Evolutionary conservation across 169 alveolate species (phyloP), one percentile per base, ranked within the genome.

Genomic region (Cryptosporidium parvum): DNA sequence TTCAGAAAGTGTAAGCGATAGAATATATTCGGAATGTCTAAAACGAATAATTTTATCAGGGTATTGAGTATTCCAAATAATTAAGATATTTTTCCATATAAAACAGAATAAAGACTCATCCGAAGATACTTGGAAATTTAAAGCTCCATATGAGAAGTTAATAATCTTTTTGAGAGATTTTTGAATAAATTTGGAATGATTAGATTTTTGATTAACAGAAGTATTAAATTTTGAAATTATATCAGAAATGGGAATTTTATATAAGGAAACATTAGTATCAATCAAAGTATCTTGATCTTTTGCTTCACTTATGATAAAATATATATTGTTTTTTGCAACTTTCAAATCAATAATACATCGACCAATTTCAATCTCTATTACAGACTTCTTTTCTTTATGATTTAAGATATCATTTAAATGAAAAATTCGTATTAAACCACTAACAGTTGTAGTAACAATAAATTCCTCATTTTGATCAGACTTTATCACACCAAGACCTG

Each of bases 11-110:
- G 51, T 14, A 23, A 80, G 23, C 10, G 89, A 80, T 58, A 80
- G 23, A n/a, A 80, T 62, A 80, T 61, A 80, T 39, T 80, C 89
- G 7, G 89, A 80, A 62, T 80, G 89, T 65, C 89, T 58, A 42
- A 80, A 80, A 29, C 89, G 89, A 23, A 80, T 65, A 4, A 80
- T 80, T n/a, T 65, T 61, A 16, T 80, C 80, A 39, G 72, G 53
- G 37, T 80, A 62, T 42, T 62, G n/a, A 29, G 48, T 51, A 59
- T 35, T 80, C 89, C 89, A 80, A 26, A 80, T 37, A 14, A 80
- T 10, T 39, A 80, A 16, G 16, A 80, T 61, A 26, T 80, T 80
- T 48, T 65, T 80, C 89, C 89, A 80, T 9, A 67, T 80, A 21
- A 80, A 80, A 18, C 89, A 80, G 21, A 80, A 62, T 9, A 80